Conservation (phyloP, 2,329 filamentous ascomycete genomes). For the Fusarium foetens region DNA sequence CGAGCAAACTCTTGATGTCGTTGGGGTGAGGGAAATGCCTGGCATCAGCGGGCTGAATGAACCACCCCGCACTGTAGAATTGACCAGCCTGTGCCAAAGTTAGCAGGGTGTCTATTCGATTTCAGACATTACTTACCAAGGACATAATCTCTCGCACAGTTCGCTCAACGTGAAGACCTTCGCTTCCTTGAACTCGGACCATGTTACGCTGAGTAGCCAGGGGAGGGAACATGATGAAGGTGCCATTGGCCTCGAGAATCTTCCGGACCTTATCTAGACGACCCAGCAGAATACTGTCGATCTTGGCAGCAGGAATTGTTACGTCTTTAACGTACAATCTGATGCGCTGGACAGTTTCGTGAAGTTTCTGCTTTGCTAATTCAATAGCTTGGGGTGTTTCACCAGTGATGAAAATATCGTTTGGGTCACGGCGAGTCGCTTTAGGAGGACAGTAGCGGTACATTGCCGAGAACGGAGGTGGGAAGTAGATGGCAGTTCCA, state of each 20-base stretch:
- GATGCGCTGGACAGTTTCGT: conserved; percentile 82
- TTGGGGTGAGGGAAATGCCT: conserved; percentile 68
- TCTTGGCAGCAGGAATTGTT: conserved; percentile 87
- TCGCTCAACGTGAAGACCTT: conserved; percentile 93
- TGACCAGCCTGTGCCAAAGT: conserved; percentile 76
- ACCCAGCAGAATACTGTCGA: conserved; percentile 91
- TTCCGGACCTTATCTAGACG: conserved; percentile 96
- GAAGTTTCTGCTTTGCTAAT: conserved; percentile 89
- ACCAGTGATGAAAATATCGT: conserved; percentile 95
- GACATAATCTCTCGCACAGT: conserved; percentile 97
- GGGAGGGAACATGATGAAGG: conserved; percentile 91
- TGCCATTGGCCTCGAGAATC: conserved; percentile 96
- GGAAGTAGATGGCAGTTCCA: conserved; percentile 97
- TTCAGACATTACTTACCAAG: conserved; percentile 67
- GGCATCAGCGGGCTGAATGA: conserved; percentile 82
- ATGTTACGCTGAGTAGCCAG: conserved; percentile 85
- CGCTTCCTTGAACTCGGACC: conserved; percentile 90
- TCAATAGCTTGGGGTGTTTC: conserved; percentile 86
- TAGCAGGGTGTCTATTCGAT: conserved; percentile 33
- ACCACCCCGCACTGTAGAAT: conserved; percentile 98
- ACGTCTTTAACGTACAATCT: conserved; percentile 94
- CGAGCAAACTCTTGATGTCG: conserved; percentile 90
- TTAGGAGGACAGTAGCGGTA: conserved; percentile 90
- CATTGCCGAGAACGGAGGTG: conserved; percentile 89
- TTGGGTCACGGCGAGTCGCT: conserved; percentile 82